Evolutionary conservation across 352 stramenopile species (phyloP), one percentile per base, ranked within the genome.

Genomic region (Globisporangium camurandrum): DNA sequence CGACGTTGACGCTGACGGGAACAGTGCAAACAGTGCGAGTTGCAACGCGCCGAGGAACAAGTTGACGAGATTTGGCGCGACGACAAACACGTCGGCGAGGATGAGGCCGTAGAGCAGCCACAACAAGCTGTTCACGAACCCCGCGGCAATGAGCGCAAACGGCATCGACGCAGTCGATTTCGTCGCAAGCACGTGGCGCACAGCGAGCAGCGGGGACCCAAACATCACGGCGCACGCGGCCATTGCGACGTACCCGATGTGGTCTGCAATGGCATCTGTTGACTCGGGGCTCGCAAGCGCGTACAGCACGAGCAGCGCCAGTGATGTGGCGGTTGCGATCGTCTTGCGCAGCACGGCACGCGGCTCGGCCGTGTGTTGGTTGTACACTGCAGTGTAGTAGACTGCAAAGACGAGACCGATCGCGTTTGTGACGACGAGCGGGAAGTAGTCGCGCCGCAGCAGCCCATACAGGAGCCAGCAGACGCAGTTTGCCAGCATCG

Each of bases 401-500:
- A 67, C 37, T 7, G 67, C 73, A 14, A 80, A 58, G 14, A 24
- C 31, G 19, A 77, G n/a, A 2, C 73, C 73, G 26, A 83, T 54
- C 7, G 59, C 53, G 52, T 85, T 83, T 6, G 73, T 85, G 26
- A 44, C 59, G 26, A 77, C 61, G 24, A 85, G 48, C 36, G 73
- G 73, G 46, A 85, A 83, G 50, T 67, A 72, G 56, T 81, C 69
- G 34, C 44, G 14, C 19, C 69, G 62, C 19, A 85, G 57, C 8
- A 83, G 31, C 0, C 73, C 73, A 46, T 85, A 85, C 37, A 79
- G 49, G 11, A 56, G 65, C 73, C 73, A 86, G 51, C 67, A 54
- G 30, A 75, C 57, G 47, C 74, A 78, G 54, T 86, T 86, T n/a
- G 49, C 69, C 26, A 82, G 46, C 73, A 84, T 82, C n/a, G 69